Evolutionary conservation across 2,329 filamentous ascomycete species (phyloP).

Genomic region (Paradendryphiella salina): DNA sequence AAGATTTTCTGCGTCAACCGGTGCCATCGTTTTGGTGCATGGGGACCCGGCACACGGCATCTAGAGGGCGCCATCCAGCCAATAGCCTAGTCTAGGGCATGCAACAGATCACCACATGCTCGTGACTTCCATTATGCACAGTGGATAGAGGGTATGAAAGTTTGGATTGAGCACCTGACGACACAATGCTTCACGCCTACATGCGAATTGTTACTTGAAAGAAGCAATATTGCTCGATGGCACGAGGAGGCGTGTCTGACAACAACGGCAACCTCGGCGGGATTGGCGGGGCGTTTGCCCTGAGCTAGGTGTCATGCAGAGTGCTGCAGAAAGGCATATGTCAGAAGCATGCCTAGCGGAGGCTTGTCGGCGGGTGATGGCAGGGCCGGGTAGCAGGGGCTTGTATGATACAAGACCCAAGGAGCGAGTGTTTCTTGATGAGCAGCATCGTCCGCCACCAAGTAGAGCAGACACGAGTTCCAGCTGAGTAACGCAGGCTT

Average conservation of each 20-base stretch:
- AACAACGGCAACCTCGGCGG: constrained; percentile 1
- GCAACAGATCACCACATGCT: constrained; percentile 2
- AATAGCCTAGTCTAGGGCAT: constrained; percentile 13
- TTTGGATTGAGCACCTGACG: not conserved
- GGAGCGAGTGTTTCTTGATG: not conserved
- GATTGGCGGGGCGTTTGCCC: constrained; percentile 11
- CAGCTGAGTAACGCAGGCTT: not conserved
- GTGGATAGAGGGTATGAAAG: not conserved
- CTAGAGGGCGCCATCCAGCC: not conserved
- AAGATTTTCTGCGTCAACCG: not conserved
- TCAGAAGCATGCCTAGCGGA: constrained; percentile 11
- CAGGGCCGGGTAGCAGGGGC: constrained; percentile 2
- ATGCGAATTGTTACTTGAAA: not conserved
- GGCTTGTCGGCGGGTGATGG: constrained; percentile 11
- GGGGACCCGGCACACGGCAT: constrained; percentile 2
- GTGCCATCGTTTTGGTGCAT: not conserved
- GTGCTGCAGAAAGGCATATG: constrained; percentile 9
- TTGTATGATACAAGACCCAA: not conserved
- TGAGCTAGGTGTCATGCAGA: not conserved
- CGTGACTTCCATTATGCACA: constrained; percentile 4
- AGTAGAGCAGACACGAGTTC: not conserved
- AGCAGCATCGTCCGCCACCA: not conserved
- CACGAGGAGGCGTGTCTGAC: not conserved
- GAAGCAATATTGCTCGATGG: not conserved
- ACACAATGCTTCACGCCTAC: not conserved